Percentiles rank a stretch among this genome's conserved stretches.
Conservation (phyloP, 805 yeast species). For the Komagataella phaffii region DNA sequence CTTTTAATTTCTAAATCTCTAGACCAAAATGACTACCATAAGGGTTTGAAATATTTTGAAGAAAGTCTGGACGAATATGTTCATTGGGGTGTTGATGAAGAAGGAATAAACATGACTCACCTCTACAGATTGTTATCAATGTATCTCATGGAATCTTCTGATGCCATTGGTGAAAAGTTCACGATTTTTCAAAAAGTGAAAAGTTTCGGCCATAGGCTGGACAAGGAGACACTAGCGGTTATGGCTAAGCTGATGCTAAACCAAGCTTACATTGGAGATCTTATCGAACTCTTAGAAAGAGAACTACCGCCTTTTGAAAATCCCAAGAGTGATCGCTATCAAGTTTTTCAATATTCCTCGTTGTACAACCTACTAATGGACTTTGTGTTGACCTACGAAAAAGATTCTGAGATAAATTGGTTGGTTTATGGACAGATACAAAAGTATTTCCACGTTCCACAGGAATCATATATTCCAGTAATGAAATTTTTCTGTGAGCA, state of each 20-base stretch:
- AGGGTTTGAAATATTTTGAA: constrained; percentile 20
- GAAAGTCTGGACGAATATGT: constrained; percentile 23
- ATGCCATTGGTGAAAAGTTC: not conserved
- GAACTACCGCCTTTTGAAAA: constrained; percentile 18
- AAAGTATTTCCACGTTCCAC: constrained; percentile 42
- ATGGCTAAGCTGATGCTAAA: constrained; percentile 22
- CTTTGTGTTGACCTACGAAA: constrained; percentile 23
- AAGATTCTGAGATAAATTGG: constrained; percentile 38
- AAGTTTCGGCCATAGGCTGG: constrained; percentile 15
- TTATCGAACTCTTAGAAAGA: constrained; percentile 24
- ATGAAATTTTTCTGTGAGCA: constrained; percentile 41
- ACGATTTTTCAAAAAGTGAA: constrained; percentile 7
- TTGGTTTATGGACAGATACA: constrained; percentile 43
- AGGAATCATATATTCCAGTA: constrained; percentile 42
- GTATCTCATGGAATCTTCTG: constrained; percentile 5
- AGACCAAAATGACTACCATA: constrained; percentile 16
- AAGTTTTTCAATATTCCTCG: constrained; percentile 15
- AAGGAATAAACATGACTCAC: constrained; percentile 13
- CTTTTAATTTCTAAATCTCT: constrained; percentile 21
- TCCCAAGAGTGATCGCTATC: constrained; percentile 6
- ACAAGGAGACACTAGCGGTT: constrained; percentile 23
- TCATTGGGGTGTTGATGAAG: constrained; percentile 26
- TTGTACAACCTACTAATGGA: constrained; percentile 28
- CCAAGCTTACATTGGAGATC: constrained; percentile 23
- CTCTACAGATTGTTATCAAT: constrained; percentile 13